Conservation (phyloP, 441 rosid species). For the Syzygium malaccense region DNA sequence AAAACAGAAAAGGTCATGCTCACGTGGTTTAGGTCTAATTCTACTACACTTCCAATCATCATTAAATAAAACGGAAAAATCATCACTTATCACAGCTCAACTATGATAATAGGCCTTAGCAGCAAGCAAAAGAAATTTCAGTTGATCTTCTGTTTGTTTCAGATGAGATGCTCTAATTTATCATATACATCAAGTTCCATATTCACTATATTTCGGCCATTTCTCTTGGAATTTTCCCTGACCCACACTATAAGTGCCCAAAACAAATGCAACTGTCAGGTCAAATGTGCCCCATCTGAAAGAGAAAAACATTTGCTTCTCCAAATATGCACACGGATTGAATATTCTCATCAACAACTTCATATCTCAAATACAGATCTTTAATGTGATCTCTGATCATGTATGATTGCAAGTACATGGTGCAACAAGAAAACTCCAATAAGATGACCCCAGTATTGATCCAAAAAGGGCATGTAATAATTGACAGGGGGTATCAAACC, state of each 20-base stretch:
- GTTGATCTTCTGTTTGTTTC: not conserved
- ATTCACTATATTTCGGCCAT: not conserved
- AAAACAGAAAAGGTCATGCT: not conserved
- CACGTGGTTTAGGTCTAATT: not conserved
- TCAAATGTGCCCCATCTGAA: not conserved
- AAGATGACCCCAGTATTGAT: not conserved
- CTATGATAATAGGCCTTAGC: not conserved
- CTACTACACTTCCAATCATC: not conserved
- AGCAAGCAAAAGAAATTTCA: not conserved
- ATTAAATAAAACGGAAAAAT: not conserved
- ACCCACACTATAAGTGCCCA: not conserved
- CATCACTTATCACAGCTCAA: not conserved
- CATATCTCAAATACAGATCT: not conserved
- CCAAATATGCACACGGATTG: not conserved
- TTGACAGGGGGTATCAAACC: not conserved
- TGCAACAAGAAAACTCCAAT: not conserved
- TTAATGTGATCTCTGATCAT: not conserved
- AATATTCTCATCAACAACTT: not conserved
- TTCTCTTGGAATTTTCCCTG: not conserved
- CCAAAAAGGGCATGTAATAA: not conserved
- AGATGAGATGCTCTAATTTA: not conserved
- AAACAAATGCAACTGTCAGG: not conserved
- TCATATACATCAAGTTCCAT: not conserved
- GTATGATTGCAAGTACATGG: not conserved
- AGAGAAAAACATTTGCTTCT: not conserved